Evolutionary conservation across 208 protist species (phyloP).

Genomic region (Novymonas esmeraldas): DNA sequence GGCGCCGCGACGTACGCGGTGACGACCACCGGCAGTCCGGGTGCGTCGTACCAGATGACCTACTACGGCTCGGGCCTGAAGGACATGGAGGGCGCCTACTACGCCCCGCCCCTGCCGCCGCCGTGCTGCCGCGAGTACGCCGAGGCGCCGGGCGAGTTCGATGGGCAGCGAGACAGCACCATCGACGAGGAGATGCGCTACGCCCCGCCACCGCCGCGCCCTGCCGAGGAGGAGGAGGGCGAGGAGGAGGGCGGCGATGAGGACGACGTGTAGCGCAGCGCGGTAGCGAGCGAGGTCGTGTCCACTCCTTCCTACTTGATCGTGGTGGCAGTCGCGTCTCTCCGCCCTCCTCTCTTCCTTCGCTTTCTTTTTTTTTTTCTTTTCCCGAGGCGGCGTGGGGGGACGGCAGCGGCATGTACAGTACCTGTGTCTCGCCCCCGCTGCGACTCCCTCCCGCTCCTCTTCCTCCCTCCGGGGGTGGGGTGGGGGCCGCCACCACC

Average conservation of each 20-base stretch:
- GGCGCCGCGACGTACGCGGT: constrained; percentile 86
- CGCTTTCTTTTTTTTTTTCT: constrained; percentile 7
- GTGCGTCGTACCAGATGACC: constrained; percentile 69
- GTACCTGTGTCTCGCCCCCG: neutral
- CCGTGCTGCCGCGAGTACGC: constrained; percentile 72
- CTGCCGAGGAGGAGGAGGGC: constrained; percentile 49
- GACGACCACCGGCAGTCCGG: constrained; percentile 62
- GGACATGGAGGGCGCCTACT: constrained; percentile 61
- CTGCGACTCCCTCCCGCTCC: neutral
- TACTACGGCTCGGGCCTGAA: constrained; percentile 92
- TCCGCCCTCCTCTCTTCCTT: neutral
- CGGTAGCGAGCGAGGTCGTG: neutral
- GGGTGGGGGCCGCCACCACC: no score
- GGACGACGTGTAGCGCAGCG: constrained; percentile 20
- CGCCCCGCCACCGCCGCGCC: constrained; percentile 67
- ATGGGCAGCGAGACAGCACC: constrained; percentile 84
- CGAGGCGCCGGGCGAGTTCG: constrained; percentile 57
- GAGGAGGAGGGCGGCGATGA: constrained; percentile 76
- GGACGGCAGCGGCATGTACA: no score
- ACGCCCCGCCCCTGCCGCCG: constrained; percentile 76
- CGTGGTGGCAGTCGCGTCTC: no score
- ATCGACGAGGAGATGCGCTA: constrained; percentile 89
- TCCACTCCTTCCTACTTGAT: no score
- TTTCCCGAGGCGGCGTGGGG: no score
- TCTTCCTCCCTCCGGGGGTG: no score